Evolutionary conservation across 2,329 filamentous ascomycete species (phyloP), one percentile per base, ranked within the genome.

Genomic region (Arthrocladium fulminans): DNA sequence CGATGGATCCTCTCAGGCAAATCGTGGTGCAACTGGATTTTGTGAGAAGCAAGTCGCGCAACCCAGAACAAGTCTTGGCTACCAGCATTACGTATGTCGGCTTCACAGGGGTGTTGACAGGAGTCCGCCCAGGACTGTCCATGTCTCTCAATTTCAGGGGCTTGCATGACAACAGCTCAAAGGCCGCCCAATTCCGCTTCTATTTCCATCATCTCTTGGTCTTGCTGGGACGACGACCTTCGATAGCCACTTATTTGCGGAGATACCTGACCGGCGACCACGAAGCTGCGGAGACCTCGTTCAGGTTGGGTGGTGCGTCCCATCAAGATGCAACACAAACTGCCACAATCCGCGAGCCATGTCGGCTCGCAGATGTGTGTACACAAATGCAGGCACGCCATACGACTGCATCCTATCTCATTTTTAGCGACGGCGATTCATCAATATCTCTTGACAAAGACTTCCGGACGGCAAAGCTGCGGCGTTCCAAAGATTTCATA

Each of bases 371-470:
- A 2, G 47, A 51, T 5, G 49, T 52, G 5, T 25, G 48, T 2
- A 51, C 48, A 22, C 50, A 45, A 6, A 59, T 69, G 8, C 62
- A 69, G 2, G 51, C 52, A 0, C 59, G 65, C 2, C 66, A 63
- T 1, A 74, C 73, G 0, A 74, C 77, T 13, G 75, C 76, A 1
- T 77, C 75, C 30, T 82, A 81, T 55, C 56, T 81, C 1, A 73
- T 73, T 24, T 71, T 81, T 52, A 73, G 74, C 53, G 69, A 77
- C 40, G 75, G 74, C 0, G 47, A 51, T 0, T 62, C 67, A 38
- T 72, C 72, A 2, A 60, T 70, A 1, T 65, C 75, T 0, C 64
- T 82, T 40, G 76, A 81, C 54, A 81, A 81, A 57, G 77, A 81
- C 55, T 67, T 72, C 47, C 41, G 57, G 2, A 69, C 60, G 1